phyloP scores from a whole-genome alignment of 768 basidiomycete species.

The Amanita muscaria region DNA sequence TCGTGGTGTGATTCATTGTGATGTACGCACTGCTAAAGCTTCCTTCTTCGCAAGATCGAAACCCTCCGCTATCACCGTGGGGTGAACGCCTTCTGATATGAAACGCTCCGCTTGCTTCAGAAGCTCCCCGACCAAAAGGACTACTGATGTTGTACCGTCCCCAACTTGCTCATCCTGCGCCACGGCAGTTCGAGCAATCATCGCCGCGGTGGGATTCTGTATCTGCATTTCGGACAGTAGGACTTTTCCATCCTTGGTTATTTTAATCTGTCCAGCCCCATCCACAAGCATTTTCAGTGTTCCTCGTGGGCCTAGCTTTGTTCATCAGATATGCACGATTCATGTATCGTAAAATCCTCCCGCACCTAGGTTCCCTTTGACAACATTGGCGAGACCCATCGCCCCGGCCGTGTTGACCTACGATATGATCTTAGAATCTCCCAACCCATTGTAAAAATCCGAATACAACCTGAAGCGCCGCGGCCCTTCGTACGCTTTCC shows the following conservation, averaged over 20 bases:
- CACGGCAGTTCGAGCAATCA: constrained; percentile 97
- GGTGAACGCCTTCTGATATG: constrained; percentile 97
- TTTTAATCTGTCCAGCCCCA: constrained; percentile 96
- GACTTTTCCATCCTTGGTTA: constrained; percentile 99
- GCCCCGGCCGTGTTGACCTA: constrained; percentile 91
- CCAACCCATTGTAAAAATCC: no score
- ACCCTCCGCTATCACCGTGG: constrained; percentile 89
- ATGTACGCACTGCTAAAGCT: constrained; percentile 60
- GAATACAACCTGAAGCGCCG: constrained; percentile 75
- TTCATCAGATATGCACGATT: background rate
- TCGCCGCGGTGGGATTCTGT: constrained; percentile 96
- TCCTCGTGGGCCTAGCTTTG: constrained; percentile 73
- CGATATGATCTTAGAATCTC: background rate
- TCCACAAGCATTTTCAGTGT: constrained; percentile 99
- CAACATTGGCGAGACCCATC: constrained; percentile 94
- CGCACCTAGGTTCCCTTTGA: constrained; percentile 92
- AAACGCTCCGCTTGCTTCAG: constrained; percentile 97
- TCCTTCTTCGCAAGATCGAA: constrained; percentile 98
- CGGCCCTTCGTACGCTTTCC: constrained; percentile 83
- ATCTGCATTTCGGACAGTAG: constrained; percentile 99
- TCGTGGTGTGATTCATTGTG: constrained; percentile 7
- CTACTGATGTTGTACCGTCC: constrained; percentile 97
- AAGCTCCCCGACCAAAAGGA: constrained; percentile 89
- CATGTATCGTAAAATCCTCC: constrained; percentile 11
- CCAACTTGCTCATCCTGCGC: constrained; percentile 99